These are phyloP conservation scores for Scalesia atractyloides DNA, from an alignment of 129 eudicot species.

Conservation along the genomic window DNA sequence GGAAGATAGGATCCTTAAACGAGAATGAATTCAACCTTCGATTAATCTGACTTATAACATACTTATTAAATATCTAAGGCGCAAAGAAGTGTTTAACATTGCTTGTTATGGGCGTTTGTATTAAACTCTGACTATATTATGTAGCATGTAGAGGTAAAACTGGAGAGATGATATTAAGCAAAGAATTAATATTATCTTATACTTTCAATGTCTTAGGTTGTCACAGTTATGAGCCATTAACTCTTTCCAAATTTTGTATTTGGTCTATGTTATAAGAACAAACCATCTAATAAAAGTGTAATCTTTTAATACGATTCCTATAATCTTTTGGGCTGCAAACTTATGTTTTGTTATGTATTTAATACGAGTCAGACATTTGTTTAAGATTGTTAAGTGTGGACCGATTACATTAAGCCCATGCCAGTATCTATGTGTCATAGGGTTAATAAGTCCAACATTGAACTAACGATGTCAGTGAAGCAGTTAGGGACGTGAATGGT, in stretches of 20 bases:
- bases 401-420: too few species aligned
- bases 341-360: too few species aligned
- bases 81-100: slow-evolving; percentile 21
- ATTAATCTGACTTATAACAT: slow-evolving; percentile 16
- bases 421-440: too few species aligned
- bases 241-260: background rate
- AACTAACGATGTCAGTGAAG: too few species aligned
- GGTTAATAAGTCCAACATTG: too few species aligned
- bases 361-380: too few species aligned
- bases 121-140: slow-evolving; percentile 27
- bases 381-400: too few species aligned
- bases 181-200: slow-evolving; percentile 1
- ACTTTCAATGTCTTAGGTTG: background rate
- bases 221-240: too few species aligned
- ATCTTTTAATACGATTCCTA: too few species aligned
- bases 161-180: background rate
- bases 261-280: background rate
- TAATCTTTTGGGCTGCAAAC: too few species aligned
- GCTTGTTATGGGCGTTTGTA: slow-evolving; percentile 2
- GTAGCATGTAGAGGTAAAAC: slow-evolving; percentile 20
- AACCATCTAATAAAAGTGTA: background rate
- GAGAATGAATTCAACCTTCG: background rate
- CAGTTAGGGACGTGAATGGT: too few species aligned
- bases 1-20: slow-evolving; percentile 35
- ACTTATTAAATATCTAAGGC: slow-evolving; percentile 2